Base-by-base conservation (phyloP, 208 protist genomes). In the Trypanosoma melophagium region DNA sequence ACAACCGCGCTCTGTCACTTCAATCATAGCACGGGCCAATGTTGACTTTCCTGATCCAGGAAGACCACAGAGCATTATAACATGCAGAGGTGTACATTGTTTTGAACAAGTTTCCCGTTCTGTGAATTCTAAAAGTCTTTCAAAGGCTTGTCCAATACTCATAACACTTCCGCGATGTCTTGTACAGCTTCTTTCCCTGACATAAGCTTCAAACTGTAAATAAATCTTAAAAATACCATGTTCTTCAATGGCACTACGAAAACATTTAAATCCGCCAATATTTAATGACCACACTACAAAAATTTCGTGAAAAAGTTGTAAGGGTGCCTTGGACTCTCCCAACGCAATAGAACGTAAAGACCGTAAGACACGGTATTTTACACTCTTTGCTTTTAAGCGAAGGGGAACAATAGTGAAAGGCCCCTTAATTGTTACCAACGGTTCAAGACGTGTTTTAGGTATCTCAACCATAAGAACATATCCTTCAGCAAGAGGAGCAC, bases 331-430 rank as follows among this genome's bases (percentile, higher is more conserved):
- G 12, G 74, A 87, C 17, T 96, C 89, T 10, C 81, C 83, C 25
- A 59, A 54, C 28, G 88, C 55, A 51, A 89, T 74, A 8, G 84
- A 88, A 22, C 91, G 91, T 22, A 96, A 66, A 1, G 83, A 78
- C 7, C 91, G 88, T 71, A 96, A 79, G 2, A 87, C 81, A 56
- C 80, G 62, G 71, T 96, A 96, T 58, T 69, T 59, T 7, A 81
- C 74, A 5, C 88, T 93, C 57, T 96, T 96, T 7, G 84, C 68
- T 71, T 96, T 96, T 35, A 96, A 71, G 0, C 91, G 86, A 58
- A 96, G 42, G 2, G 83, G 84, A 5, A 53, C 62, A 19, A 83
- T 69, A 74, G 75, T 89, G 56, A 52, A 64, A 4, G 66, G 45
- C 7, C 45, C n/a, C n/a, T 45, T 19, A 3, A 41, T 44, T 3